A percentile compares a stretch with the other conserved stretches of the same genome.
These are phyloP conservation scores for Pilatotrama ljubarskyi DNA, from an alignment of 768 basidiomycete species.

Conservation along the genomic window DNA sequence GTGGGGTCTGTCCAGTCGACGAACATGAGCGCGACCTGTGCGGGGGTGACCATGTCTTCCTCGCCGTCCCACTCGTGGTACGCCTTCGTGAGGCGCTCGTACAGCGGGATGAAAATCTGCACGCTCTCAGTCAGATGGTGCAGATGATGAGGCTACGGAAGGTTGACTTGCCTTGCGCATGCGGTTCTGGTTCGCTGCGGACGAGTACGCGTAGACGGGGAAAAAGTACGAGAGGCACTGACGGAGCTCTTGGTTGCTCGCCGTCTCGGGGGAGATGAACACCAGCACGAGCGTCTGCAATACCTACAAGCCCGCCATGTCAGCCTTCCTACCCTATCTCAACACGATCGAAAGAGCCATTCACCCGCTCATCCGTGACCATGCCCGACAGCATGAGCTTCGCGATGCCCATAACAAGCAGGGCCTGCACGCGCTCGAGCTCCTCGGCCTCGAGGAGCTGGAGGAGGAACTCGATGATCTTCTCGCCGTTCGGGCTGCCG, in stretches of 20 bases:
- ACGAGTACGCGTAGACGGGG: slow-evolving; percentile 84
- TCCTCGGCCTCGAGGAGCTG: slow-evolving; percentile 53
- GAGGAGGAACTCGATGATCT: slow-evolving; percentile 68
- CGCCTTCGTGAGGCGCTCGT: slow-evolving; percentile 56
- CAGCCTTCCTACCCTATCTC: no score
- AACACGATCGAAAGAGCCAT: no score
- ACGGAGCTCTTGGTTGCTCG: slow-evolving; percentile 76
- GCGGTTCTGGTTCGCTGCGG: slow-evolving; percentile 65
- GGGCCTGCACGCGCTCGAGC: slow-evolving; percentile 65
- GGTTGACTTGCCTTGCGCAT: slow-evolving; percentile 60
- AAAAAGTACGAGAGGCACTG: slow-evolving; percentile 90
- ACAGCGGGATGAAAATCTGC: slow-evolving; percentile 73
- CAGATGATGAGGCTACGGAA: neutral
- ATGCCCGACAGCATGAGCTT: slow-evolving; percentile 83
- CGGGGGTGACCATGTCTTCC: slow-evolving; percentile 69
- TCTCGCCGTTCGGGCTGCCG: slow-evolving; percentile 41
- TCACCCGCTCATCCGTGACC: slow-evolving; percentile 68
- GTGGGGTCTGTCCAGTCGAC: slow-evolving; percentile 88
- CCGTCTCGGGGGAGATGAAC: slow-evolving; percentile 81
- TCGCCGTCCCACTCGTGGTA: slow-evolving; percentile 69
- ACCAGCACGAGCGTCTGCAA: slow-evolving; percentile 50
- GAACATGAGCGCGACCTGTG: slow-evolving; percentile 79
- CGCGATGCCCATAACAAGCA: slow-evolving; percentile 77
- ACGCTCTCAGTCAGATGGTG: neutral
- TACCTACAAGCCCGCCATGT: slow-evolving; percentile 35